These are phyloP conservation scores for Lophium mytilinum DNA, from an alignment of 495 filamentous ascomycete species.

Conservation along the genomic window DNA sequence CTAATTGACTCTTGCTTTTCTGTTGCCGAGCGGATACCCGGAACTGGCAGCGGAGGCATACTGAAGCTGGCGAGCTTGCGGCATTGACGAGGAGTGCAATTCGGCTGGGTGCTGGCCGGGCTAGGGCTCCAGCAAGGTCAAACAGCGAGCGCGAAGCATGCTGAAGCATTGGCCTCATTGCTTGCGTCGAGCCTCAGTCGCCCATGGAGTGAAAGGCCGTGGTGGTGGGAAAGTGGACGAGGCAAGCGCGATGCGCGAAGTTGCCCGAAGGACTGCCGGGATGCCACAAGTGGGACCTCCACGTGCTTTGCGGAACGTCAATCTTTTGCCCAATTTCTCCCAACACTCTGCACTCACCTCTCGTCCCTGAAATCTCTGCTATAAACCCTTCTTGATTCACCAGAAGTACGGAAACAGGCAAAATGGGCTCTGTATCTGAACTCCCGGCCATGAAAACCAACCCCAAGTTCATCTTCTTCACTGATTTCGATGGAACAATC, in stretches of 20 bases:
- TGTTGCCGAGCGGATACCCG: background rate
- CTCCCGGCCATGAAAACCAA: conserved; percentile 24
- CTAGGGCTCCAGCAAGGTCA: background rate
- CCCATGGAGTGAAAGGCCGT: background rate
- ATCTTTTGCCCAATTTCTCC: background rate
- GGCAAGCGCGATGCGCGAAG: too few relatives aligned
- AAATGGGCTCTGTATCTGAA: conserved; percentile 12
- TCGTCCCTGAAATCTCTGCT: too few relatives aligned
- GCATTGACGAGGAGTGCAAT: background rate
- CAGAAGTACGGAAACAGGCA: too few relatives aligned
- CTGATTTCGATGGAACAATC: conserved; percentile 95
- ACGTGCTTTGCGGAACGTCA: too few relatives aligned
- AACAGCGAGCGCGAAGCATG: conserved; percentile 21
- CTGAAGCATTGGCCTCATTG: conserved; percentile 28
- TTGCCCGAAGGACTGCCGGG: too few relatives aligned
- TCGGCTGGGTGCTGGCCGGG: background rate
- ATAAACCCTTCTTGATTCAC: background rate
- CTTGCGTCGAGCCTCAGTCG: conserved; percentile 1
- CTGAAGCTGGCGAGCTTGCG: conserved; percentile 2
- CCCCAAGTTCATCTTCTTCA: conserved; percentile 84
- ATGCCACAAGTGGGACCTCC: too few relatives aligned
- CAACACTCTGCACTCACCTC: background rate
- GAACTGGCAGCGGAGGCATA: conserved; percentile 26
- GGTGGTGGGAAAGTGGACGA: too few relatives aligned
- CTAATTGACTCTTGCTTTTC: background rate